Percentiles rank a stretch among this genome's conserved stretches.
Evolutionary conservation across 805 yeast genomes (phyloP).

Genomic region (Pichia nanzhaoensis): DNA sequence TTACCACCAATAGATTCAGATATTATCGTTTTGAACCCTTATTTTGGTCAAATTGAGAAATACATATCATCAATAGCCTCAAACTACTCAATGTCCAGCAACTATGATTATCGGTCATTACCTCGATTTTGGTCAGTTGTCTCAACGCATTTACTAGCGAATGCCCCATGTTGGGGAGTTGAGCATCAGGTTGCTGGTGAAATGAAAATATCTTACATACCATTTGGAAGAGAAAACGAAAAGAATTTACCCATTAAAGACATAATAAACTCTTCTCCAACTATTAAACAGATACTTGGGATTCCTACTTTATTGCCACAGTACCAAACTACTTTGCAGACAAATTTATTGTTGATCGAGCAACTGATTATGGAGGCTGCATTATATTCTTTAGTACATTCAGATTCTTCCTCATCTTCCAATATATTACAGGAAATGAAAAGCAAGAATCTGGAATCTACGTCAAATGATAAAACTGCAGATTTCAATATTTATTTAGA

Average conservation of each 20-base stretch:
- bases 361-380: slow-evolving; percentile 20
- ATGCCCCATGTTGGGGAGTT: slow-evolving; percentile 19
- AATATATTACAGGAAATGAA: neutral
- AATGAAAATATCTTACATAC: slow-evolving; percentile 18
- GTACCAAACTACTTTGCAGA: neutral
- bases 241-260: neutral
- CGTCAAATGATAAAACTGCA: neutral
- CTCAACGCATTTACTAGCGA: slow-evolving; percentile 17
- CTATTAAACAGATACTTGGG: slow-evolving; percentile 12
- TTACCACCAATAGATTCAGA: slow-evolving; percentile 16
- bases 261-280: slow-evolving; percentile 11
- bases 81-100: neutral
- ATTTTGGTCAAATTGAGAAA: slow-evolving; percentile 16
- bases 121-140: slow-evolving; percentile 22
- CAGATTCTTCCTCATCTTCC: neutral
- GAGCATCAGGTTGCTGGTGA: slow-evolving; percentile 20
- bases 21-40: slow-evolving; percentile 23
- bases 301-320: slow-evolving; percentile 8
- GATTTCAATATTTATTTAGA: neutral
- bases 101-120: neutral
- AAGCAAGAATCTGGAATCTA: neutral
- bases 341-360: slow-evolving; percentile 16
- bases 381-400: slow-evolving; percentile 17
- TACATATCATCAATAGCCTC: slow-evolving; percentile 10
- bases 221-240: slow-evolving; percentile 7